These are phyloP conservation scores for Starmerella gropengiesseri DNA, from an alignment of 805 yeast genomes.

Conservation along the genomic window DNA sequence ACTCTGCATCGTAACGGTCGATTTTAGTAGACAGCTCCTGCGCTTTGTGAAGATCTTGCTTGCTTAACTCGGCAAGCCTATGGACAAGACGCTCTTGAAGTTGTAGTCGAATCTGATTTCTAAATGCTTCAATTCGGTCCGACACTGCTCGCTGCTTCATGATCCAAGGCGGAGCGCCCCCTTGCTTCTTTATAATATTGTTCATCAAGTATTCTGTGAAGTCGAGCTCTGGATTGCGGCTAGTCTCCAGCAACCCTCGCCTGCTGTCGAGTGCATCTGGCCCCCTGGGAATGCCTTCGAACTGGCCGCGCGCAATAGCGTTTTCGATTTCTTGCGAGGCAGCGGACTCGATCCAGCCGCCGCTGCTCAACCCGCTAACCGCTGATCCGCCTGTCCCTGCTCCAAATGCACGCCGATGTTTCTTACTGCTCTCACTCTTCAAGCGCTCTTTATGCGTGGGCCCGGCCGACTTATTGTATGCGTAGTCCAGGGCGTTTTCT, in stretches of 20 bases:
- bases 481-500: constrained; percentile 57
- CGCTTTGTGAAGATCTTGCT: constrained; percentile 2
- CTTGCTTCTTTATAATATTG: constrained; percentile 59
- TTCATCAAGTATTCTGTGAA: constrained; percentile 70
- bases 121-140: constrained; percentile 37
- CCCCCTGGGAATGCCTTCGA: constrained; percentile 54
- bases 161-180: constrained; percentile 82
- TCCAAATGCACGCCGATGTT: constrained; percentile 3
- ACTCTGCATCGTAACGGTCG: constrained; percentile 23
- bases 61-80: constrained; percentile 16
- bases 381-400: not conserved
- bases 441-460: constrained; percentile 21
- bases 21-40: not conserved
- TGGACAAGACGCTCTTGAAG: constrained; percentile 27
- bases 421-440: constrained; percentile 4
- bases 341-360: constrained; percentile 40
- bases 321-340: constrained; percentile 73
- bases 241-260: constrained; percentile 23
- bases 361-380: constrained; percentile 20
- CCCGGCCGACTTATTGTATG: constrained; percentile 33
- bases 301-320: constrained; percentile 60
- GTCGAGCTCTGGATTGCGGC: constrained; percentile 44
- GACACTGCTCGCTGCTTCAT: constrained; percentile 58
- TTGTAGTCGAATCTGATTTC: constrained; percentile 30
- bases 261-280: constrained; percentile 37